Evolutionary conservation across 2,329 filamentous ascomycete genomes (phyloP).

Genomic region (Ciborinia camelliae): DNA sequence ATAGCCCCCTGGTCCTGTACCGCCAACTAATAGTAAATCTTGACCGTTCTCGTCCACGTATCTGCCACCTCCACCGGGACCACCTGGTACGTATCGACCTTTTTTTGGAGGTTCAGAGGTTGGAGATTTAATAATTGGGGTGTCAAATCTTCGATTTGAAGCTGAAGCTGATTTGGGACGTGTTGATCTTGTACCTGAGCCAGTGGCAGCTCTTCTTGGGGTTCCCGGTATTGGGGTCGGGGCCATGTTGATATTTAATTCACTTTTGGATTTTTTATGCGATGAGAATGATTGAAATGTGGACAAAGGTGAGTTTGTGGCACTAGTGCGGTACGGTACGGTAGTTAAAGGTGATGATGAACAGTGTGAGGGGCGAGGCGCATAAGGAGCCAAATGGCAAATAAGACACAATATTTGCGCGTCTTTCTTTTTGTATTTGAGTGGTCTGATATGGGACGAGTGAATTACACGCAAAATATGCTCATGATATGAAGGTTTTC

Average conservation of each 20-base stretch:
- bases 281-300: conserved; percentile 12
- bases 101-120: conserved; percentile 55
- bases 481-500: background rate
- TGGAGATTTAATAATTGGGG: conserved; percentile 26
- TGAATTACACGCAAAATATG: conserved; percentile 11
- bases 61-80: conserved; percentile 79
- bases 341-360: conserved; percentile 10
- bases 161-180: conserved; percentile 32
- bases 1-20: conserved; percentile 47
- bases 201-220: conserved; percentile 18
- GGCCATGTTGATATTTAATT: conserved; percentile 16
- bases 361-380: conserved; percentile 19
- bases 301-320: conserved; percentile 16
- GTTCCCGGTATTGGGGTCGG: conserved; percentile 18
- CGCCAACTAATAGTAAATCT: conserved; percentile 51
- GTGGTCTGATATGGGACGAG: background rate
- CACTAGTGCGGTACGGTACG: conserved; percentile 1
- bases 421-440: conserved; percentile 3
- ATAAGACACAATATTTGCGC: conserved; percentile 19
- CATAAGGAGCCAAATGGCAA: conserved; percentile 9
- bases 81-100: conserved; percentile 77
- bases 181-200: conserved; percentile 20
- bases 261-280: conserved; percentile 5
- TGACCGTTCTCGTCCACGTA: conserved; percentile 72
- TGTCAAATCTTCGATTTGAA: conserved; percentile 26